A percentile compares a stretch with the other conserved stretches of the same genome.
Evolutionary conservation across 805 yeast genomes (phyloP).

Genomic region (Candida piceae): DNA sequence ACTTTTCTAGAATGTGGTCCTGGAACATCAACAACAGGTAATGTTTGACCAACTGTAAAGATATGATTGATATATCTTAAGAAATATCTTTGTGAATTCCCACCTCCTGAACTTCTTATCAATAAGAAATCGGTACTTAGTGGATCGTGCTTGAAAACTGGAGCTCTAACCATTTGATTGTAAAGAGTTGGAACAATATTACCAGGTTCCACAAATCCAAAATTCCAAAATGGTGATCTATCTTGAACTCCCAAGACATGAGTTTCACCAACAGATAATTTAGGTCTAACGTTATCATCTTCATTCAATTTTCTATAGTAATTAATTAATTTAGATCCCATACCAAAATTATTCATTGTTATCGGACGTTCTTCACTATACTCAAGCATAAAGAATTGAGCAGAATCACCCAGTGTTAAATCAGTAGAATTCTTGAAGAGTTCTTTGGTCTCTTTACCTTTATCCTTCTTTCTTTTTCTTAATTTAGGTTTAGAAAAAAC

Average conservation of each 20-base stretch:
- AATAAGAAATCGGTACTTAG: slow-evolving; percentile 76
- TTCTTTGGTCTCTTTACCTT: slow-evolving; percentile 75
- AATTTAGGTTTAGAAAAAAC: slow-evolving; percentile 68
- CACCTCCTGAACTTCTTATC: slow-evolving; percentile 75
- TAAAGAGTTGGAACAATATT: slow-evolving; percentile 90
- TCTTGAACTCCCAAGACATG: slow-evolving; percentile 95
- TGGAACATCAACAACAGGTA: slow-evolving; percentile 92
- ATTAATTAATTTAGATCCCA: slow-evolving; percentile 91
- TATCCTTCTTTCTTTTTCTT: slow-evolving; percentile 85
- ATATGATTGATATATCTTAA: slow-evolving; percentile 64
- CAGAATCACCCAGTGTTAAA: slow-evolving; percentile 78
- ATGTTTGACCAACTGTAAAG: slow-evolving; percentile 86
- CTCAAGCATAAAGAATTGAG: slow-evolving; percentile 72
- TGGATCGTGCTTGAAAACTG: slow-evolving; percentile 82
- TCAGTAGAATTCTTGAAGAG: slow-evolving; percentile 68
- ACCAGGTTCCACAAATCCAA: slow-evolving; percentile 94
- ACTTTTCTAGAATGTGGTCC: slow-evolving; percentile 97
- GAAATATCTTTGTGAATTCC: slow-evolving; percentile 59
- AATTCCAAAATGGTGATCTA: slow-evolving; percentile 96
- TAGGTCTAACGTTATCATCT: slow-evolving; percentile 83
- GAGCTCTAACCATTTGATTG: slow-evolving; percentile 89
- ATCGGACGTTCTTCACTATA: slow-evolving; percentile 87
- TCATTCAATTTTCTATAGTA: slow-evolving; percentile 82
- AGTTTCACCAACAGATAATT: slow-evolving; percentile 86
- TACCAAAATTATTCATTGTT: slow-evolving; percentile 82